Conservation (phyloP, 495 filamentous ascomycete genomes). For the Hypoxylon cercidicola region DNA sequence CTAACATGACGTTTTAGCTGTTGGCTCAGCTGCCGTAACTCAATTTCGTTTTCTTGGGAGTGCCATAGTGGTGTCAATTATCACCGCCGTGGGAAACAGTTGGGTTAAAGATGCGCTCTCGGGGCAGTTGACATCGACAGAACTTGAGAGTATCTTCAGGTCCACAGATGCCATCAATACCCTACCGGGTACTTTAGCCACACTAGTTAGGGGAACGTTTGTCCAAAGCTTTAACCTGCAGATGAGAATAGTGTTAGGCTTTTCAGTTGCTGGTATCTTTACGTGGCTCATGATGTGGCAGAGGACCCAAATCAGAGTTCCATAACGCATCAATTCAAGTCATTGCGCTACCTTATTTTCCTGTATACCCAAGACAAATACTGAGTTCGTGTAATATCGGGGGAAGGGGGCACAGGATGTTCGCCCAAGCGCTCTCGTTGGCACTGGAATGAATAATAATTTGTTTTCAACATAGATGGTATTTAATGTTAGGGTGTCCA, state of each 20-base stretch:
- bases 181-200: slow-evolving; percentile 2
- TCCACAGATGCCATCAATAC: slow-evolving; percentile 19
- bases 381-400: too few species aligned
- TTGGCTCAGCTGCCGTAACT: slow-evolving; percentile 15
- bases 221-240: slow-evolving; percentile 28
- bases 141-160: slow-evolving; percentile 21
- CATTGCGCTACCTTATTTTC: neutral
- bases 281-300: slow-evolving; percentile 13
- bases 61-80: slow-evolving; percentile 13
- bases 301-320: slow-evolving; percentile 15
- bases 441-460: too few species aligned
- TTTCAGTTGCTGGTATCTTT: slow-evolving; percentile 24
- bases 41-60: slow-evolving; percentile 29
- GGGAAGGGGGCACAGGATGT: too few species aligned
- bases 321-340: too few species aligned
- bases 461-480: too few species aligned
- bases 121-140: slow-evolving; percentile 2
- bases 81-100: slow-evolving; percentile 22
- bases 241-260: slow-evolving; percentile 29
- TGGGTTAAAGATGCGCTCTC: slow-evolving; percentile 10
- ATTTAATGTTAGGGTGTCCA: too few species aligned
- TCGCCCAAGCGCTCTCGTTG: too few species aligned
- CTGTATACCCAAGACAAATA: too few species aligned
- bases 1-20: too few species aligned
- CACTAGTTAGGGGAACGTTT: slow-evolving; percentile 20